A percentile compares a stretch with the other conserved stretches of the same genome.
Evolutionary conservation across 2,329 filamentous ascomycete species (phyloP).

Genomic region (Colletotrichum sp.): DNA sequence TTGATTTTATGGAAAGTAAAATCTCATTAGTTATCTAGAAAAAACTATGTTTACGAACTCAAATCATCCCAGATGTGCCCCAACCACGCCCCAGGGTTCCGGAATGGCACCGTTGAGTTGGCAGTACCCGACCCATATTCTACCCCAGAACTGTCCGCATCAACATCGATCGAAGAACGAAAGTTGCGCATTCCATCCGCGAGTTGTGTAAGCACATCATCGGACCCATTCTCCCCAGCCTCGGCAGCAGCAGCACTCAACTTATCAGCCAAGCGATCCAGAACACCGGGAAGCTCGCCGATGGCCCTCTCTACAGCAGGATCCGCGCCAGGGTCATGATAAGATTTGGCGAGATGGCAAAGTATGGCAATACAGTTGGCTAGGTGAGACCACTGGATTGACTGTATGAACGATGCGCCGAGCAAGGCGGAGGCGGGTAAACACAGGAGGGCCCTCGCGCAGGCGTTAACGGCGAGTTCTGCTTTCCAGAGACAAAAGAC

Average conservation of each 20-base stretch:
- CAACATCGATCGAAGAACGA: neutral
- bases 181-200: neutral
- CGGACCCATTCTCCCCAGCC: accelerated
- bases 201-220: neutral
- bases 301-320: neutral
- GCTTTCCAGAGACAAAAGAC: neutral
- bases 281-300: neutral
- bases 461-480: neutral
- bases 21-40: neutral
- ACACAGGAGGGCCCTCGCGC: neutral
- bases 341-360: neutral
- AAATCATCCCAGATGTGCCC: neutral
- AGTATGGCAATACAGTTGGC: neutral
- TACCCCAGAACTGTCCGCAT: accelerated
- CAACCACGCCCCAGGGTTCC: neutral
- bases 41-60: neutral
- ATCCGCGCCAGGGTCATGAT: accelerated
- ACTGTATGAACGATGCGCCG: neutral
- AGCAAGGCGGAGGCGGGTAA: neutral
- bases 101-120: neutral
- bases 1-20: accelerated
- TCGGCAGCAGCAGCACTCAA: neutral
- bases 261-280: neutral
- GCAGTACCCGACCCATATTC: neutral
- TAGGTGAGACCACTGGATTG: neutral